Percentiles rank a stretch among this genome's conserved stretches.
phyloP scores from a whole-genome alignment of 805 yeast genomes.

The Kazachstania bromeliacearum region DNA sequence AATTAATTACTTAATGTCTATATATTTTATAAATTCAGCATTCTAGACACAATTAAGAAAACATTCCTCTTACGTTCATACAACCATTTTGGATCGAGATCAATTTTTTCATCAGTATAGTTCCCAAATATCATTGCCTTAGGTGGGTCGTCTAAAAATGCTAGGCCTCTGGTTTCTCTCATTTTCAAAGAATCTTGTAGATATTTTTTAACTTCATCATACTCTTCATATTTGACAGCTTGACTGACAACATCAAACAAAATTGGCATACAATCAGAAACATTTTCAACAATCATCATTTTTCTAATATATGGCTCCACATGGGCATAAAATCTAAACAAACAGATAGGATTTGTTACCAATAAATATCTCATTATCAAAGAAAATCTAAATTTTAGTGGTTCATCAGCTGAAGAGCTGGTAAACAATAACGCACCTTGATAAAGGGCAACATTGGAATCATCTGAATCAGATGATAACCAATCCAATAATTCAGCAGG shows the following conservation, averaged over 20 bases:
- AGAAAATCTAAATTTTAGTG: slow-evolving; percentile 28
- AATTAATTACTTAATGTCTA: no score
- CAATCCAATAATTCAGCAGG: slow-evolving; percentile 32
- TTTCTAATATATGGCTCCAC: slow-evolving; percentile 28
- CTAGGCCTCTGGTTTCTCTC: slow-evolving; percentile 20
- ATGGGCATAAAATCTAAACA: slow-evolving; percentile 26
- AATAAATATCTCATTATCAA: slow-evolving; percentile 26
- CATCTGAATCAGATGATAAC: slow-evolving; percentile 24
- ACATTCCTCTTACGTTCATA: slow-evolving; percentile 20
- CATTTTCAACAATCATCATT: slow-evolving; percentile 23
- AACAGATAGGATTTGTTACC: slow-evolving; percentile 25
- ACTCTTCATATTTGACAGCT: slow-evolving; percentile 28
- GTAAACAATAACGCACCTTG: slow-evolving; percentile 30
- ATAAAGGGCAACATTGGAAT: slow-evolving; percentile 28
- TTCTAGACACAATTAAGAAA: slow-evolving; percentile 16
- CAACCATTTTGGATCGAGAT: slow-evolving; percentile 9
- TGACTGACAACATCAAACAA: slow-evolving; percentile 26
- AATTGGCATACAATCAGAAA: slow-evolving; percentile 27
- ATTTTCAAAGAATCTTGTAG: slow-evolving; percentile 12
- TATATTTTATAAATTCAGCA: slow-evolving; percentile 6
- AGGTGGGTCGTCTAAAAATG: slow-evolving; percentile 1
- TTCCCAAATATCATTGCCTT: neutral
- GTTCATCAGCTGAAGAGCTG: slow-evolving; percentile 30
- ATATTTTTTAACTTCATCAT: slow-evolving; percentile 17
- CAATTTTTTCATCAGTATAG: neutral